Percentiles rank a stretch among this genome's conserved stretches.
phyloP scores from a whole-genome alignment of 2,329 filamentous ascomycete species.

The Colletotrichum sp. region DNA sequence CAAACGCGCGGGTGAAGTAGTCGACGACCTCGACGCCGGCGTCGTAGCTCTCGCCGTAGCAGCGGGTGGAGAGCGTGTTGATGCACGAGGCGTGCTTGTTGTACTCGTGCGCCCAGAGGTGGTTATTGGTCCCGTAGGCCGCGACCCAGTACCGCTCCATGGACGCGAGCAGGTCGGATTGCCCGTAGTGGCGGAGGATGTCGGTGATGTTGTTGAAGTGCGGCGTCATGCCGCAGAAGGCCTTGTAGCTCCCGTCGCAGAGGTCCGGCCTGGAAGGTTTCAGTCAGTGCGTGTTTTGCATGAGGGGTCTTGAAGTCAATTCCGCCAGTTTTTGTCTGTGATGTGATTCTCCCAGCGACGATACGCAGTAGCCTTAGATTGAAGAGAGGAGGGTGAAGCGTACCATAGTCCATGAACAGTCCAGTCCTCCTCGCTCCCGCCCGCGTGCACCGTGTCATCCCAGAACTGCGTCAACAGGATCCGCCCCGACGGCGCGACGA shows the following conservation, averaged over 20 bases:
- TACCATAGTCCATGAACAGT: slow-evolving; percentile 51
- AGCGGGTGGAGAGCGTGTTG: slow-evolving; percentile 68
- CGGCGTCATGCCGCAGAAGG: slow-evolving; percentile 47
- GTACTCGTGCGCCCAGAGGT: slow-evolving; percentile 75
- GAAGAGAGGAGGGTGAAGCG: too few species aligned
- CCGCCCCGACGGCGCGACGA: slow-evolving; percentile 45
- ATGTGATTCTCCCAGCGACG: neutral
- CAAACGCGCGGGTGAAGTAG: slow-evolving; percentile 48
- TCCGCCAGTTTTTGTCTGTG: neutral
- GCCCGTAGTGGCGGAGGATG: slow-evolving; percentile 43
- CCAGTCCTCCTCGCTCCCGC: slow-evolving; percentile 48
- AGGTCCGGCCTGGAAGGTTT: slow-evolving; percentile 41
- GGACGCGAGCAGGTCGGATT: slow-evolving; percentile 40
- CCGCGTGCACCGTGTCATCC: slow-evolving; percentile 43
- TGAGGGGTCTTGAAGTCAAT: neutral
- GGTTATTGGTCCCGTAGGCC: slow-evolving; percentile 42
- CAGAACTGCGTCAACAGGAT: slow-evolving; percentile 50
- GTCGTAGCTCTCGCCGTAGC: slow-evolving; percentile 62
- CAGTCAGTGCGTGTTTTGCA: neutral
- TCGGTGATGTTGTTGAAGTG: slow-evolving; percentile 46
- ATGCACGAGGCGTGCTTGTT: slow-evolving; percentile 76
- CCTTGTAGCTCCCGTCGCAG: slow-evolving; percentile 48
- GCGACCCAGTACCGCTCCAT: slow-evolving; percentile 52
- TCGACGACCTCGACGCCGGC: slow-evolving; percentile 49
- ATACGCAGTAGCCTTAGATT: fast-evolving